Percentiles rank a stretch among this genome's conserved stretches.
Evolutionary conservation across 1,284 basidiomycete genomes (phyloP).

Genomic region (Cryptococcus wingfieldii): DNA sequence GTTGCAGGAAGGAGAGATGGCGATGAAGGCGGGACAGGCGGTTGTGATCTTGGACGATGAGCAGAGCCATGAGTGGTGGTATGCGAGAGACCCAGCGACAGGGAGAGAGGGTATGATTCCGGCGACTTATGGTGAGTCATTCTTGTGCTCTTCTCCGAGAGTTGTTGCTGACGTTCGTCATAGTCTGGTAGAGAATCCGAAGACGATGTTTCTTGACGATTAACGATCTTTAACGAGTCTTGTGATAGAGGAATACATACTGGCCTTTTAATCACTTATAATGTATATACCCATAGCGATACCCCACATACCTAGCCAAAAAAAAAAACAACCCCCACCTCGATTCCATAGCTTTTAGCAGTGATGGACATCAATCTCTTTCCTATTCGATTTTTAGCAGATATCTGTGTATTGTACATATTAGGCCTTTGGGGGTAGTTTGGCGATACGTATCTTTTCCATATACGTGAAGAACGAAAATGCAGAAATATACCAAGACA

Average conservation of each 20-base stretch:
- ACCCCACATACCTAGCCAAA: no score
- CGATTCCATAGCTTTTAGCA: no score
- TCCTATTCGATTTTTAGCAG: not conserved
- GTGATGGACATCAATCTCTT: not conserved
- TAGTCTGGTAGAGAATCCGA: not conserved
- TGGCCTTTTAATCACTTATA: not conserved
- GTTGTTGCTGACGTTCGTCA: not conserved
- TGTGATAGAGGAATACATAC: not conserved
- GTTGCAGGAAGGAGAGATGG: constrained; percentile 42
- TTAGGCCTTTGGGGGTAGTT: not conserved
- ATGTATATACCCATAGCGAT: not conserved
- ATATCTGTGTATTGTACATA: not conserved
- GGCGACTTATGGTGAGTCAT: constrained; percentile 62
- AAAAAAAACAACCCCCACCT: no score
- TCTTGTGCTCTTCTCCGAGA: not conserved
- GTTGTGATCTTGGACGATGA: constrained; percentile 41
- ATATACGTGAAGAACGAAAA: no score
- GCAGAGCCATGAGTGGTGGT: constrained; percentile 73
- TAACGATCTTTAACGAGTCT: not conserved
- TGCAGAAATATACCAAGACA: no score
- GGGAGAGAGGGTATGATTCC: constrained; percentile 82
- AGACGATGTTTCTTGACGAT: not conserved
- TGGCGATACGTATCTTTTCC: no score
- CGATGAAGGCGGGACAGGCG: constrained; percentile 41
- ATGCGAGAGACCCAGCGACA: constrained; percentile 69